Conservation (phyloP, 768 basidiomycete genomes). For the Termitomyces sp. region DNA sequence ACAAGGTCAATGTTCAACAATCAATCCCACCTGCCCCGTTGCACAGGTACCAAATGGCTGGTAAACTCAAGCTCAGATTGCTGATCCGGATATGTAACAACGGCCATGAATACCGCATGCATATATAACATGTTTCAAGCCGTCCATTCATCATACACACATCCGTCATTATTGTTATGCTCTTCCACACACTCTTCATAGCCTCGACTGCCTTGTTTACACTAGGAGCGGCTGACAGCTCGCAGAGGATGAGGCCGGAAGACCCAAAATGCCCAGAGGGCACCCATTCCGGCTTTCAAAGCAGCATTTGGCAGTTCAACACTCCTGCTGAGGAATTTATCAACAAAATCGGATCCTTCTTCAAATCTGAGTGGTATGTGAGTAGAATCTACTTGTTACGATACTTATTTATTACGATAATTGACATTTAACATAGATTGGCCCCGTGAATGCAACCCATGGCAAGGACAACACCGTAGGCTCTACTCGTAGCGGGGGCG, state of each 20-base stretch:
- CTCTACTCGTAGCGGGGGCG: constrained; percentile 1
- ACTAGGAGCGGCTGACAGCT: not conserved
- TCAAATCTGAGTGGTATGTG: constrained; percentile 14
- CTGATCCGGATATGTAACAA: no score
- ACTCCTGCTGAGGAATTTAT: constrained; percentile 3
- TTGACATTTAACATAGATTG: not conserved
- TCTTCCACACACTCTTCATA: not conserved
- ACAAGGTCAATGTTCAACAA: no score
- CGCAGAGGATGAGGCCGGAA: not conserved
- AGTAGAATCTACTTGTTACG: not conserved
- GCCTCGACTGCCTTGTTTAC: not conserved
- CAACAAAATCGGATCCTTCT: constrained; percentile 8
- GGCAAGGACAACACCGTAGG: constrained; percentile 9
- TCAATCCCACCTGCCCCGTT: no score
- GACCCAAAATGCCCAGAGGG: constrained; percentile 6
- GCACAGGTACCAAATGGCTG: no score
- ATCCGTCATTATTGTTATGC: not conserved
- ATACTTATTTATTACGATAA: not conserved
- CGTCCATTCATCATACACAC: no score
- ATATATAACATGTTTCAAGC: not conserved
- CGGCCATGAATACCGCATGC: no score
- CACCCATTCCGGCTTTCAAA: constrained; percentile 6
- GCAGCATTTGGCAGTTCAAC: constrained; percentile 7
- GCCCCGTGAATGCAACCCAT: constrained; percentile 1
- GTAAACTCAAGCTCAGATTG: no score